Evolutionary conservation across 208 protist genomes (phyloP).

Genomic region (Leptomonas seymouri): DNA sequence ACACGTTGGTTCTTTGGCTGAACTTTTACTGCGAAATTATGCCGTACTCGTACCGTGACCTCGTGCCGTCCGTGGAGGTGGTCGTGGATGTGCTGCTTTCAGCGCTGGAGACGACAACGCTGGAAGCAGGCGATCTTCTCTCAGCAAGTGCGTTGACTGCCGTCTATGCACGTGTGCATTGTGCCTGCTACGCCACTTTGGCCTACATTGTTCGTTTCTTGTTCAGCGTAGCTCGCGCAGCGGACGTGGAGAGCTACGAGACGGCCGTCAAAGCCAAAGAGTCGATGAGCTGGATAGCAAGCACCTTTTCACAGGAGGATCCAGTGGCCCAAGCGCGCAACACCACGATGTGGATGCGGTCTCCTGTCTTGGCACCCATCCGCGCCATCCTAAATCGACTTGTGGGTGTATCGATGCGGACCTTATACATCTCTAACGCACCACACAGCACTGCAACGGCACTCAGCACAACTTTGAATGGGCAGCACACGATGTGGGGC

Average conservation of each 20-base stretch:
- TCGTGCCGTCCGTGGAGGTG: constrained; percentile 34
- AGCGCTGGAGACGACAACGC: constrained; percentile 6
- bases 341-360: constrained; percentile 24
- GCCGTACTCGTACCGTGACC: constrained; percentile 38
- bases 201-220: constrained; percentile 19
- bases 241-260: constrained; percentile 25
- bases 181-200: constrained; percentile 19
- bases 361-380: constrained; percentile 18
- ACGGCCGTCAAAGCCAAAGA: constrained; percentile 17
- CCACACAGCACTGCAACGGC: background rate
- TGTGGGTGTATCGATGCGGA: constrained; percentile 1
- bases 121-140: background rate
- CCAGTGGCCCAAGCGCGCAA: constrained; percentile 19
- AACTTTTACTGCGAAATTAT: constrained; percentile 31
- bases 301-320: constrained; percentile 29
- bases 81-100: constrained; percentile 32
- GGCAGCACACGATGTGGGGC: constrained; percentile 5
- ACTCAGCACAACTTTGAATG: background rate
- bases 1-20: constrained; percentile 31
- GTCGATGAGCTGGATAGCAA: constrained; percentile 38
- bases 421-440: background rate
- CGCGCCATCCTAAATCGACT: constrained; percentile 14
- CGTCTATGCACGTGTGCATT: background rate
- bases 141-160: background rate
- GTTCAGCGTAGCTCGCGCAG: constrained; percentile 14